These are phyloP conservation scores for Lactarius sp. DNA, from an alignment of 768 basidiomycete species.

Conservation along the genomic window DNA sequence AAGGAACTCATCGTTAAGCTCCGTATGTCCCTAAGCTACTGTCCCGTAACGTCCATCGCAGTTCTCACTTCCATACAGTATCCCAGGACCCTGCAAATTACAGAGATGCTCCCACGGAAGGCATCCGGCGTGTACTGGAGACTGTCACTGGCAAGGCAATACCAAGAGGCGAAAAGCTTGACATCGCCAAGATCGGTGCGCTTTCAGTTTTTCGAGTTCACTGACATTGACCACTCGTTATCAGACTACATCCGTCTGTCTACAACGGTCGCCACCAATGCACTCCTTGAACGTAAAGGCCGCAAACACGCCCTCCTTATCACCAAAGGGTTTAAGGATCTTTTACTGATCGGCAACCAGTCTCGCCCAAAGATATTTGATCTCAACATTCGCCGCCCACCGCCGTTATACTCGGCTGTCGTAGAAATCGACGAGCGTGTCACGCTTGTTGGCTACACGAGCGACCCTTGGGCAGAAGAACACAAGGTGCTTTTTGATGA, in stretches of 20 bases:
- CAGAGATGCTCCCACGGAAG: slow-evolving; percentile 89
- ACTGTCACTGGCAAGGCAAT: slow-evolving; percentile 64
- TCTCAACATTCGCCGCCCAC: slow-evolving; percentile 76
- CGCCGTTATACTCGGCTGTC: slow-evolving; percentile 72
- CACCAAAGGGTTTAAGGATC: slow-evolving; percentile 87
- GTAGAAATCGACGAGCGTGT: slow-evolving; percentile 87
- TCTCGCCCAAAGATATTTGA: slow-evolving; percentile 94
- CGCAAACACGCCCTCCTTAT: slow-evolving; percentile 88
- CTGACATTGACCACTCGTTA: neutral
- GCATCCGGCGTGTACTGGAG: slow-evolving; percentile 83
- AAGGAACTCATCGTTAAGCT: slow-evolving; percentile 91
- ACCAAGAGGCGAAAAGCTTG: slow-evolving; percentile 57
- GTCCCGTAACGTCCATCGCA: neutral
- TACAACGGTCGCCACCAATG: slow-evolving; percentile 95
- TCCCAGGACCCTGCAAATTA: slow-evolving; percentile 89
- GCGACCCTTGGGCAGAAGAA: slow-evolving; percentile 75
- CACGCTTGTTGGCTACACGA: slow-evolving; percentile 89
- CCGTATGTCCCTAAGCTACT: slow-evolving; percentile 41
- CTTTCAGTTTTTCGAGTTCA: neutral
- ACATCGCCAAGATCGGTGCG: slow-evolving; percentile 78
- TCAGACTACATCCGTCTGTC: slow-evolving; percentile 87
- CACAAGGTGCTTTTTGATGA: slow-evolving; percentile 76
- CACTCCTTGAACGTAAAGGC: slow-evolving; percentile 90
- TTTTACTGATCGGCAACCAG: slow-evolving; percentile 91
- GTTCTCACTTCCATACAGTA: slow-evolving; percentile 42